Conservation (phyloP, 495 filamentous ascomycete species). For the Aspergillus ellipticus region DNA sequence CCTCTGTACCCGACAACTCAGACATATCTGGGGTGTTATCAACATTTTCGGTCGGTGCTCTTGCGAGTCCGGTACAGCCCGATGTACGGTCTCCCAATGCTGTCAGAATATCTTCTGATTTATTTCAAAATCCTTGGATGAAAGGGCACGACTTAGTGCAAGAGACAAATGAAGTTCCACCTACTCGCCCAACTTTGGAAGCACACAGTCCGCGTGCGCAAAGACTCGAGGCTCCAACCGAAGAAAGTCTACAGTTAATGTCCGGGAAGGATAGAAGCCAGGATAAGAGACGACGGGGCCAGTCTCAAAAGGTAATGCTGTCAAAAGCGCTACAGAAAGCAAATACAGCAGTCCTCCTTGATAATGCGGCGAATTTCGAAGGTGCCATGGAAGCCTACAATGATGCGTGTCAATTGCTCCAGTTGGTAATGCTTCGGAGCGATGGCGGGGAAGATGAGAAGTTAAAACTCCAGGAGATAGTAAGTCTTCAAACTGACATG, state of each 20-base stretch:
- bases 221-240: background rate
- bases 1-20: background rate
- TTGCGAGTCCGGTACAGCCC: background rate
- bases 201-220: background rate
- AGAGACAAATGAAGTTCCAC: slow-evolving; percentile 4
- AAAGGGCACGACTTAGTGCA: background rate
- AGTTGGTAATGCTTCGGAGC: slow-evolving; percentile 81
- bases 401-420: slow-evolving; percentile 81
- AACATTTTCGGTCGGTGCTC: slow-evolving; percentile 1
- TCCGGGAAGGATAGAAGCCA: slow-evolving; percentile 26
- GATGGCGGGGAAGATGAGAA: slow-evolving; percentile 75
- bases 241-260: slow-evolving; percentile 6
- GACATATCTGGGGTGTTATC: slow-evolving; percentile 1
- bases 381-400: slow-evolving; percentile 87
- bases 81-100: no score
- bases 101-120: background rate
- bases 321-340: slow-evolving; percentile 91
- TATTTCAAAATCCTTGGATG: slow-evolving; percentile 17
- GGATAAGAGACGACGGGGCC: slow-evolving; percentile 37
- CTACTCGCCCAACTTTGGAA: background rate
- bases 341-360: slow-evolving; percentile 88
- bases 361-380: slow-evolving; percentile 92
- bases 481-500: slow-evolving; percentile 45
- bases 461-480: slow-evolving; percentile 82
- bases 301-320: slow-evolving; percentile 85